These are phyloP conservation scores for Neurospora sp. DNA, from an alignment of 495 filamentous ascomycete species.

Conservation along the genomic window DNA sequence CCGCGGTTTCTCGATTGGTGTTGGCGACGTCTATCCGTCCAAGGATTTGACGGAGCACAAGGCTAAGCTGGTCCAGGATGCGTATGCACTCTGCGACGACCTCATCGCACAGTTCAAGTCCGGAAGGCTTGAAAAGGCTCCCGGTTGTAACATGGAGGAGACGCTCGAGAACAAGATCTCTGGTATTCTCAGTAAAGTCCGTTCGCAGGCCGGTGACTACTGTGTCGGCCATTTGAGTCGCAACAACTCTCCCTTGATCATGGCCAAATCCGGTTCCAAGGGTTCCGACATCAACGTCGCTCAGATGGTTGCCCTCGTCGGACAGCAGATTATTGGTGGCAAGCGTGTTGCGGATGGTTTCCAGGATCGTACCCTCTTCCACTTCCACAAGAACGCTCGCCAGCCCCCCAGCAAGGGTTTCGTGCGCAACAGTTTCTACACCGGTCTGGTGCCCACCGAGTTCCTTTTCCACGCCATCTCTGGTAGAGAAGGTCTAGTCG, in stretches of 20 bases:
- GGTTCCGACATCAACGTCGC: conserved; percentile 95
- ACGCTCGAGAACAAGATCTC: conserved; percentile 88
- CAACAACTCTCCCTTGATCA: conserved; percentile 88
- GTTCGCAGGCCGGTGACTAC: conserved; percentile 79
- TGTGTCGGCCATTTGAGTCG: conserved; percentile 84
- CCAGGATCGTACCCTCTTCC: conserved; percentile 86
- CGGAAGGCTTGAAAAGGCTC: conserved; percentile 67
- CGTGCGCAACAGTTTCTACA: conserved; percentile 94
- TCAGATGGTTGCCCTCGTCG: conserved; percentile 96
- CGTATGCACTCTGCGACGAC: conserved; percentile 73
- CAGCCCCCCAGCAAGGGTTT: conserved; percentile 93
- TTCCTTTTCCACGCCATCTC: conserved; percentile 98
- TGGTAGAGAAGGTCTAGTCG: conserved; percentile 94
- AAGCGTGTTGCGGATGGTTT: conserved; percentile 93
- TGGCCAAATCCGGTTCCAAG: conserved; percentile 96
- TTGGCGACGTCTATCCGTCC: conserved; percentile 84
- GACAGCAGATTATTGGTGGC: conserved; percentile 93
- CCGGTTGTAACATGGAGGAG: conserved; percentile 82
- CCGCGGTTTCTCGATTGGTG: conserved; percentile 92
- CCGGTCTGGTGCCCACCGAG: conserved; percentile 78
- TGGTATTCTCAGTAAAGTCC: conserved; percentile 81
- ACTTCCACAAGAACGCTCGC: conserved; percentile 87
- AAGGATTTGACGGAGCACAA: conserved; percentile 57
- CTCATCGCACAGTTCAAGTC: conserved; percentile 72
- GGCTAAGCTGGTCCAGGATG: conserved; percentile 59